Conservation (phyloP, 495 filamentous ascomycete species). For the Pseudoneurospora amorphoporcata region DNA sequence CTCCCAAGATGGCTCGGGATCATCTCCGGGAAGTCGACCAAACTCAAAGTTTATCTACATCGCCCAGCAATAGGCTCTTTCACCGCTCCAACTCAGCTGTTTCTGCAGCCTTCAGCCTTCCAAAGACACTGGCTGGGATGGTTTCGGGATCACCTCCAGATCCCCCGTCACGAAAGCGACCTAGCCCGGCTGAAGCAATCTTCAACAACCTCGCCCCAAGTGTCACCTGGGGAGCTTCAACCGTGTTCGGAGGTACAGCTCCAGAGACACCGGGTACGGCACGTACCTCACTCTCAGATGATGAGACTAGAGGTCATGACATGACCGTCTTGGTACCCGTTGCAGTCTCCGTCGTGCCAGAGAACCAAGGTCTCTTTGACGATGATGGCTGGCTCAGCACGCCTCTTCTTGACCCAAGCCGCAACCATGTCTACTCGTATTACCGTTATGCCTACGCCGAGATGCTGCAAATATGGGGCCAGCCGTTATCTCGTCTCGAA, state of each 20-base stretch:
- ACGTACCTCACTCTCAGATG: conserved; percentile 38
- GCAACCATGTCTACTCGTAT: conserved; percentile 47
- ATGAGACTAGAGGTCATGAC: conserved; percentile 32
- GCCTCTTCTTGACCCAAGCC: conserved; percentile 58
- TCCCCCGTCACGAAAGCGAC: conserved; percentile 45
- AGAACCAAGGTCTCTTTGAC: conserved; percentile 70
- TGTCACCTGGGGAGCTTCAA: conserved; percentile 55
- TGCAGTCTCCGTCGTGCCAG: conserved; percentile 52
- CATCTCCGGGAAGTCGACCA: conserved; percentile 24
- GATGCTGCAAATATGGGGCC: conserved; percentile 71
- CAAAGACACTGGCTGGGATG: conserved; percentile 59
- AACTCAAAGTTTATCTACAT: conserved; percentile 59
- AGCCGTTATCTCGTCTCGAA: conserved; percentile 64
- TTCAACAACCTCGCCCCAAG: conserved; percentile 49
- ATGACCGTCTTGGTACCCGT: conserved; percentile 30
- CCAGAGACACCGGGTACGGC: conserved; percentile 30
- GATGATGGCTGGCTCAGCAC: conserved; percentile 59
- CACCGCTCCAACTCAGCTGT: conserved; percentile 47
- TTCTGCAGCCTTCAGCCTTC: conserved; percentile 56
- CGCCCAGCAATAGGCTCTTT: conserved; percentile 50
- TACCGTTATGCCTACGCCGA: conserved; percentile 78
- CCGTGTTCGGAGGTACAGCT: conserved; percentile 41
- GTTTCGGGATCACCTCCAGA: conserved; percentile 65
- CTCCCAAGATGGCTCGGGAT: conserved; percentile 38
- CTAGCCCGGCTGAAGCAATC: conserved; percentile 57